Conservation (phyloP, 1,284 basidiomycete genomes). For the Rhodotorula sp. region DNA sequence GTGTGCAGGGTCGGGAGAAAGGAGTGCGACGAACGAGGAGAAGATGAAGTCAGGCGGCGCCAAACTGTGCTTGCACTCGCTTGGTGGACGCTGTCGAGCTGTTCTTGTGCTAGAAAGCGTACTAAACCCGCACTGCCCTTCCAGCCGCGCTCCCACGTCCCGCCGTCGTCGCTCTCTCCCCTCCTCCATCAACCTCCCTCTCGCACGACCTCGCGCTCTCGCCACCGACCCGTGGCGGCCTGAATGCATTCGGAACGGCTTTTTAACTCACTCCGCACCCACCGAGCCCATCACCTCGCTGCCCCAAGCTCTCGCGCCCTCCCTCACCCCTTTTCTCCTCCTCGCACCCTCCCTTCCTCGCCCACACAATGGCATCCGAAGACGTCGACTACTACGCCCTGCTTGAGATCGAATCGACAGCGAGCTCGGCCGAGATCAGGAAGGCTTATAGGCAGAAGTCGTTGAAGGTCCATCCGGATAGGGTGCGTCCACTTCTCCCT, state of each 20-base stretch:
- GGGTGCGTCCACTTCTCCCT: slow-evolving; percentile 23
- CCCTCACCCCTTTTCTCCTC: background rate
- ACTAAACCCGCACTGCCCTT: too few relatives aligned
- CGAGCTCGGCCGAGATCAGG: slow-evolving; percentile 40
- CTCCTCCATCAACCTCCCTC: background rate
- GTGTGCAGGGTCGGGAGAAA: background rate
- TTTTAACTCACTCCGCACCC: too few relatives aligned
- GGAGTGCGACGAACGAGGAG: background rate
- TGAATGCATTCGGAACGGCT: too few relatives aligned
- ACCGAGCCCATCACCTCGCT: too few relatives aligned
- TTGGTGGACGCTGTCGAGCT: too few relatives aligned
- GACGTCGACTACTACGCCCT: slow-evolving; percentile 42
- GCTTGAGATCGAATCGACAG: slow-evolving; percentile 30
- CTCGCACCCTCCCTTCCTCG: too few relatives aligned
- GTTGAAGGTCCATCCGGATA: slow-evolving; percentile 44
- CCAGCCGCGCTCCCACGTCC: too few relatives aligned
- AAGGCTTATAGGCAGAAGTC: slow-evolving; percentile 39
- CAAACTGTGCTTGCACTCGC: too few relatives aligned
- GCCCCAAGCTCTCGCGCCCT: background rate
- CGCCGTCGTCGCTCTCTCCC: too few relatives aligned
- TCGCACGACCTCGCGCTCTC: background rate
- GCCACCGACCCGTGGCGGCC: background rate
- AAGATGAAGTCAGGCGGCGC: background rate
- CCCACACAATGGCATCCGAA: slow-evolving; percentile 11
- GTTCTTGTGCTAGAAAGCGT: too few relatives aligned